A percentile compares a stretch with the other conserved stretches of the same genome.
These are phyloP conservation scores for Volvox africanus DNA, from an alignment of 139 green algal genomes.

Conservation along the genomic window DNA sequence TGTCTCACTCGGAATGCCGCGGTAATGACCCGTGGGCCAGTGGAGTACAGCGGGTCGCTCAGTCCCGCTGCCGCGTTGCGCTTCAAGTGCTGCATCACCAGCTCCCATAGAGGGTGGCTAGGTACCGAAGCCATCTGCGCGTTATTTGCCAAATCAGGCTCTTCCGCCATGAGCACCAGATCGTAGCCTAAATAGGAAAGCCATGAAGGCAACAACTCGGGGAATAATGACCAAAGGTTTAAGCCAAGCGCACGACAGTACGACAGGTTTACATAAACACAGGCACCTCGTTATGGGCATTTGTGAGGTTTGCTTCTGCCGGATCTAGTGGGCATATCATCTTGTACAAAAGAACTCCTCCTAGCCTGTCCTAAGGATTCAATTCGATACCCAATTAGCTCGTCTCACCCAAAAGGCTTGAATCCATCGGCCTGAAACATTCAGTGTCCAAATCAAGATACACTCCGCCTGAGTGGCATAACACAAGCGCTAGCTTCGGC, in stretches of 20 bases:
- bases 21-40: constrained; percentile 38
- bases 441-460: constrained; percentile 69
- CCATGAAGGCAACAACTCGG: not conserved
- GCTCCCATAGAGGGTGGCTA: constrained; percentile 58
- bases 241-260: too few relatives aligned
- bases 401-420: constrained; percentile 22
- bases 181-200: constrained; percentile 1
- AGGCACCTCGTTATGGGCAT: not conserved
- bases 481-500: constrained; percentile 56
- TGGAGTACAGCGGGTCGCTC: constrained; percentile 41
- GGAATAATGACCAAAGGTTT: not conserved
- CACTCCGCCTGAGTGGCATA: constrained; percentile 8
- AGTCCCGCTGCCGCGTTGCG: not conserved
- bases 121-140: constrained; percentile 65
- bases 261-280: too few relatives aligned
- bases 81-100: not conserved
- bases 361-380: too few relatives aligned
- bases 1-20: constrained; percentile 20
- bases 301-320: not conserved
- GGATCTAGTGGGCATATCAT: not conserved
- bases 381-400: too few relatives aligned
- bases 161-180: constrained; percentile 60
- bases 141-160: constrained; percentile 58
- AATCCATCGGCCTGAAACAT: constrained; percentile 52
- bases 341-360: too few relatives aligned